Evolutionary conservation across 192 early-diverging fungal genomes (phyloP), one percentile per base, ranked within the genome.

Genomic region (Diversispora epigaea): DNA sequence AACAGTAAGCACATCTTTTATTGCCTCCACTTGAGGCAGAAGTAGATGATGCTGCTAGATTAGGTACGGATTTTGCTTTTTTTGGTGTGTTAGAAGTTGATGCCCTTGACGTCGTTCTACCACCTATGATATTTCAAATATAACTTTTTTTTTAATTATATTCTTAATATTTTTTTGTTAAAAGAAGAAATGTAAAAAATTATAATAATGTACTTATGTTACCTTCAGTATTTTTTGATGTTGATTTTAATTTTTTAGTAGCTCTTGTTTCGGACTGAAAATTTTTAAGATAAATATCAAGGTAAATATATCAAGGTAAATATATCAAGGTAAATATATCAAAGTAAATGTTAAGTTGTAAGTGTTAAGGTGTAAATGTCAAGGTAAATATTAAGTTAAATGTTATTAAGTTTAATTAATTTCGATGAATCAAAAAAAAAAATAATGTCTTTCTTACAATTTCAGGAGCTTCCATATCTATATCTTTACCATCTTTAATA

Each of bases 1-100:
- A 79, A 71, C 92, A 93, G 75, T 91, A 90, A 4, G 81, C 77
- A 77, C 91, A 92, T 40, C 80, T 78, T 61, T 90, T 91, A 19
- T 78, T 80, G 6, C 57, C 75, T 61, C 70, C 77, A 19, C 52
- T 72, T 15, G 77, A 19, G 10, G 57, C 46, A 41, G 57, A 40
- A n/a, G 45, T 58, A 14, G 73, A 21, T 46, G 56, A 1, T 25
- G n/a, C 56, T 4, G 52, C 4, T 22, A 44, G 4, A 43, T 75
- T 62, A 19, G 22, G 62, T 40, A 55, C 22, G 9, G 49, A 54
- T 75, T 50, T 75, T 1, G 73, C 40, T 41, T 65, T 75, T 65
- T 75, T 75, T 39, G 46, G 49, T 6, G 73, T 32, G 11, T 1
- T 32, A 25, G 72, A 63, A 44, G 58, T 44, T 8, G 43, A 15